These are phyloP conservation scores for Cercospora janseana DNA, from an alignment of 2,329 filamentous ascomycete genomes.

Conservation along the genomic window DNA sequence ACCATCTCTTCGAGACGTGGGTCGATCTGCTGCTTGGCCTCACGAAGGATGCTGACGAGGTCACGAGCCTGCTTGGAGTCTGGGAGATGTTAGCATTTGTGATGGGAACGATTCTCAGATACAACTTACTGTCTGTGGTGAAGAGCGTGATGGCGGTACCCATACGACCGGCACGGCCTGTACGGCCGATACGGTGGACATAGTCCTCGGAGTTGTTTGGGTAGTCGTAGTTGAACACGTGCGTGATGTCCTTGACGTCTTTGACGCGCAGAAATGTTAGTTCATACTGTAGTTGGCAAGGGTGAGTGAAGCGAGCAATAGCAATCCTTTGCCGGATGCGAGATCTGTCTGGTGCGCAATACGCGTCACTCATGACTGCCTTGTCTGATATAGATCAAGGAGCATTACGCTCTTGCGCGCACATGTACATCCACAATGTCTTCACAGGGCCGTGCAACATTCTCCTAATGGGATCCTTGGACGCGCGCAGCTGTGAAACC, in stretches of 20 bases:
- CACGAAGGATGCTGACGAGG: constrained; percentile 84
- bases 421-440: constrained; percentile 44
- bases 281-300: constrained; percentile 24
- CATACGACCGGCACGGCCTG: constrained; percentile 73
- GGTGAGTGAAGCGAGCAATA: constrained; percentile 45
- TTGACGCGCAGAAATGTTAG: constrained; percentile 57
- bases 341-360: constrained; percentile 39
- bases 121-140: constrained; percentile 92
- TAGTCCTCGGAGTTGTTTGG: constrained; percentile 83
- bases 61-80: constrained; percentile 76
- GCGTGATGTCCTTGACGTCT: constrained; percentile 99
- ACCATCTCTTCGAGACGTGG: constrained; percentile 94
- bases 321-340: constrained; percentile 55
- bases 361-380: constrained; percentile 33
- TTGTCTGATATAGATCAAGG: constrained; percentile 26
- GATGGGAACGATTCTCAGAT: constrained; percentile 16
- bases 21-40: constrained; percentile 98
- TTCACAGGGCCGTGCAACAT: constrained; percentile 47
- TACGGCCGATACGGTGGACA: constrained; percentile 67
- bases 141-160: constrained; percentile 98
- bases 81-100: constrained; percentile 38
- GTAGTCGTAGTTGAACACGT: constrained; percentile 99
- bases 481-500: constrained; percentile 66
- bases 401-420: constrained; percentile 31
- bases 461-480: constrained; percentile 68